phyloP scores from a whole-genome alignment of 176 grass and related monocot genomes.

The Hordeum vulgare region DNA sequence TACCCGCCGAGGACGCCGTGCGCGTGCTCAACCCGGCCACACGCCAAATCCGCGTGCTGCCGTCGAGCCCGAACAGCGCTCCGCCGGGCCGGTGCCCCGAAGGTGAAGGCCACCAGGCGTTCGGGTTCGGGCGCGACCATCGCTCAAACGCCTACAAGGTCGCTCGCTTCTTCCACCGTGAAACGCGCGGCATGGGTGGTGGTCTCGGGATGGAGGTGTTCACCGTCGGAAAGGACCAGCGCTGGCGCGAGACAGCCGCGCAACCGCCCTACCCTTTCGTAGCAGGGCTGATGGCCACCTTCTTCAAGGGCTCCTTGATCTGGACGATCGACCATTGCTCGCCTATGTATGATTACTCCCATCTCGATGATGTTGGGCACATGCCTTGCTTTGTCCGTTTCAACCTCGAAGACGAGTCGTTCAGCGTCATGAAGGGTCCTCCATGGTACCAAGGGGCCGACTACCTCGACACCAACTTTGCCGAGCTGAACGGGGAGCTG shows the following conservation, averaged over 20 bases:
- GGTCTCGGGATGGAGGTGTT: neutral
- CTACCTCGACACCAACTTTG: too few relatives aligned
- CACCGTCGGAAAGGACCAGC: neutral
- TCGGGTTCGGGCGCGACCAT: neutral
- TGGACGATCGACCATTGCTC: neutral
- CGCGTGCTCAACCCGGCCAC: neutral
- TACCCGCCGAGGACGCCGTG: neutral
- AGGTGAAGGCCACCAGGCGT: neutral
- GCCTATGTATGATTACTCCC: neutral
- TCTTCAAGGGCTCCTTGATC: neutral
- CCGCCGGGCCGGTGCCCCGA: accelerated
- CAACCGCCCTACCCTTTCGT: neutral
- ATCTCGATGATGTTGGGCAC: too few relatives aligned
- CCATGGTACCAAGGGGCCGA: too few relatives aligned
- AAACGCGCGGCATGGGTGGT: neutral
- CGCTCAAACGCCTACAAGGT: neutral
- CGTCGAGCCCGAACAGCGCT: neutral
- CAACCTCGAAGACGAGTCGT: neutral
- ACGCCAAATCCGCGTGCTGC: neutral
- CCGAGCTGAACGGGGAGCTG: too few relatives aligned
- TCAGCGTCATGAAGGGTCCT: too few relatives aligned
- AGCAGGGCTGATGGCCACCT: neutral
- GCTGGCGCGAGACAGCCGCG: neutral
- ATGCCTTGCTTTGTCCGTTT: too few relatives aligned
- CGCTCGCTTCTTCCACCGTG: neutral